phyloP scores from a whole-genome alignment of 768 basidiomycete genomes.

The Chalciporus pseudorubinellus region DNA sequence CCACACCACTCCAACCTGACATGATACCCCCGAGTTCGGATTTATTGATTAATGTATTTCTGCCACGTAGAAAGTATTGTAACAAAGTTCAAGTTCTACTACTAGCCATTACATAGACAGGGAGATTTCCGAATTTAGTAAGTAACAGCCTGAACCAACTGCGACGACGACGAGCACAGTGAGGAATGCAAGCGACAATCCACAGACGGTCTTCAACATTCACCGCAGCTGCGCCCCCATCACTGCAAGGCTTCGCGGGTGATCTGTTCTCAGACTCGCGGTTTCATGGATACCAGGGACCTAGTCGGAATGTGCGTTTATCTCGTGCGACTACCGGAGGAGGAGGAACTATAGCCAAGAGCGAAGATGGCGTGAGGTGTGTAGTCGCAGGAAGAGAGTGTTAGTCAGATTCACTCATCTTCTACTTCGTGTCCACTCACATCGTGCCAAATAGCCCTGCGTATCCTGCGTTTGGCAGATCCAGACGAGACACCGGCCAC shows the following conservation, averaged over 20 bases:
- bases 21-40: not conserved
- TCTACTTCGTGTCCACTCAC: conserved; percentile 7
- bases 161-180: not conserved
- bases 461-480: conserved; percentile 57
- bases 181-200: conserved; percentile 23
- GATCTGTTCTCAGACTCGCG: conserved; percentile 44
- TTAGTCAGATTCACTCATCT: conserved; percentile 31
- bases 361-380: conserved; percentile 63
- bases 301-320: conserved; percentile 54
- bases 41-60: not conserved
- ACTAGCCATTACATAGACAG: no score
- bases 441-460: conserved; percentile 43
- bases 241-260: conserved; percentile 7
- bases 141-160: no score
- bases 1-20: no score
- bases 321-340: conserved; percentile 58
- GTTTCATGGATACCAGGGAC: conserved; percentile 43
- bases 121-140: conserved; percentile 10
- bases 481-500: conserved; percentile 36
- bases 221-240: conserved; percentile 2
- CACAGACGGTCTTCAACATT: conserved; percentile 30
- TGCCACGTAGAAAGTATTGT: not conserved
- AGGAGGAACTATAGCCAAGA: conserved; percentile 65
- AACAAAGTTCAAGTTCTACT: no score
- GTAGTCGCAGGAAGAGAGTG: conserved; percentile 81